Conservation (phyloP, 2,329 filamentous ascomycete species). For the Arachnomyces sp. region DNA sequence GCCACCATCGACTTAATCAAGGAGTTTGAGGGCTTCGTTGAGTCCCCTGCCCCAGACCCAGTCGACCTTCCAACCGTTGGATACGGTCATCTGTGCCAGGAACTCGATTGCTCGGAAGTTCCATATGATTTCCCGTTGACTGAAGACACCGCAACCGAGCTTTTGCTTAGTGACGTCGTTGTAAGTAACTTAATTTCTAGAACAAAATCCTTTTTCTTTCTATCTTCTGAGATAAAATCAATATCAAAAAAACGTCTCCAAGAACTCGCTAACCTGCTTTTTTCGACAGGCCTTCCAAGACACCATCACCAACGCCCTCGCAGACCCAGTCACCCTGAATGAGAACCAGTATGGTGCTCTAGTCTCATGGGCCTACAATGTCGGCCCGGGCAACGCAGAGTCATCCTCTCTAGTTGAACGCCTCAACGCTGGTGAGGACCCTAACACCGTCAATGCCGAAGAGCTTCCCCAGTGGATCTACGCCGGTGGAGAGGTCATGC, state of each 20-base stretch:
- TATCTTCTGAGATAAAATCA: too few species aligned
- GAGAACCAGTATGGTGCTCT: slow-evolving; percentile 48
- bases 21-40: slow-evolving; percentile 30
- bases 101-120: slow-evolving; percentile 38
- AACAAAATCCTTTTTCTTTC: neutral
- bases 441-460: slow-evolving; percentile 34
- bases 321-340: slow-evolving; percentile 34
- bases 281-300: slow-evolving; percentile 30
- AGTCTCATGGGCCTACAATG: slow-evolving; percentile 47
- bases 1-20: slow-evolving; percentile 31
- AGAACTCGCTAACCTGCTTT: slow-evolving; percentile 14
- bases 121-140: slow-evolving; percentile 41
- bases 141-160: slow-evolving; percentile 30
- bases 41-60: slow-evolving; percentile 31
- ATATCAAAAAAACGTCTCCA: neutral
- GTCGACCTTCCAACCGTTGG: slow-evolving; percentile 44
- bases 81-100: slow-evolving; percentile 44
- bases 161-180: slow-evolving; percentile 36
- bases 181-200: slow-evolving; percentile 13
- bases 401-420: slow-evolving; percentile 36
- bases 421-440: slow-evolving; percentile 39
- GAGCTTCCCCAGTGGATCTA: slow-evolving; percentile 46
- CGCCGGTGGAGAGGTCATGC: slow-evolving; percentile 32
- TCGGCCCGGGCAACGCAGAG: slow-evolving; percentile 38
- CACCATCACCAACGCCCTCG: slow-evolving; percentile 34